Conservation (phyloP, 2,329 filamentous ascomycete genomes). For the Cercospora janseana region DNA sequence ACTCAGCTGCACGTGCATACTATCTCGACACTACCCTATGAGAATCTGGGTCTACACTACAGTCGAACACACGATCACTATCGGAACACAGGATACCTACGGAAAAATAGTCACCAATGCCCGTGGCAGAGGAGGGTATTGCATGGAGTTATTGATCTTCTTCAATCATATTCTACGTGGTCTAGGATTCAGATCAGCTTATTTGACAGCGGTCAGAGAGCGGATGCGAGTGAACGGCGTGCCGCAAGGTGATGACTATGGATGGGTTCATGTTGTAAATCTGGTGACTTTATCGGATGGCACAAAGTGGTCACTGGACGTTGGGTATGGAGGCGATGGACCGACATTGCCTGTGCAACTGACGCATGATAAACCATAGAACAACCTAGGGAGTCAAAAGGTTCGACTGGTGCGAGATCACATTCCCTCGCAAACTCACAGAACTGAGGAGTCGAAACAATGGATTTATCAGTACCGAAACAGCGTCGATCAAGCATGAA, state of each 20-base stretch:
- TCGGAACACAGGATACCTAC: conserved; percentile 51
- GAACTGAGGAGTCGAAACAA: conserved; percentile 38
- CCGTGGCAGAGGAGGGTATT: conserved; percentile 55
- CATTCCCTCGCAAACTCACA: conserved; percentile 27
- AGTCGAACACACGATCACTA: conserved; percentile 47
- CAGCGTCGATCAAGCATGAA: conserved; percentile 51
- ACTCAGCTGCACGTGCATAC: conserved; percentile 21
- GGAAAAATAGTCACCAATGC: conserved; percentile 49
- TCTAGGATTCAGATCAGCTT: conserved; percentile 50
- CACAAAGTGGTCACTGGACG: conserved; percentile 57
- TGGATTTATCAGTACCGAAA: conserved; percentile 46
- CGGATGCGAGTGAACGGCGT: conserved; percentile 25
- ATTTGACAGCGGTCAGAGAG: conserved; percentile 40
- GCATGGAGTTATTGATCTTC: conserved; percentile 58
- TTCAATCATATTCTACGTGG: conserved; percentile 52
- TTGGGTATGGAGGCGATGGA: conserved; percentile 64
- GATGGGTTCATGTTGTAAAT: conserved; percentile 43
- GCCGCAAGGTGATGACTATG: conserved; percentile 25
- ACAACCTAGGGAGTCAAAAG: conserved; percentile 29
- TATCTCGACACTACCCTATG: conserved; percentile 53
- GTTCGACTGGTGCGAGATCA: conserved; percentile 26
- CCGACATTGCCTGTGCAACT: conserved; percentile 59
- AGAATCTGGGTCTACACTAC: conserved; percentile 57
- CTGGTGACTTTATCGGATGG: conserved; percentile 48
- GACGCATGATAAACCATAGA: conserved; percentile 46